These are phyloP conservation scores for Gentiana dahurica DNA, from an alignment of 257 asterid genomes.

Conservation along the genomic window DNA sequence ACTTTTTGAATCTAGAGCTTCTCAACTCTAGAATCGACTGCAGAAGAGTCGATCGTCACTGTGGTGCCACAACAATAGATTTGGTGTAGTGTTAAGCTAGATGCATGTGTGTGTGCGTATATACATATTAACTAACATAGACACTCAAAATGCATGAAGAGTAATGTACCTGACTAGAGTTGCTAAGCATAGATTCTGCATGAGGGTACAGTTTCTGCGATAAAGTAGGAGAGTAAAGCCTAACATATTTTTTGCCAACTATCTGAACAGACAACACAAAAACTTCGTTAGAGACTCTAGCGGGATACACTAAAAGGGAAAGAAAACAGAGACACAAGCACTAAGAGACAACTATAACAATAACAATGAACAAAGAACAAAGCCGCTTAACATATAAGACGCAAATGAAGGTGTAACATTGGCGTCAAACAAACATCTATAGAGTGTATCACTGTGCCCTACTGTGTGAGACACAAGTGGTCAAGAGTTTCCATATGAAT, in stretches of 20 bases:
- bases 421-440: slow-evolving; percentile 2
- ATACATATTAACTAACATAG: too few relatives aligned
- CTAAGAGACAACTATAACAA: not conserved
- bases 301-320: not conserved
- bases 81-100: too few relatives aligned
- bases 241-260: slow-evolving; percentile 43
- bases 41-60: too few relatives aligned
- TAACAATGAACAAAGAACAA: not conserved
- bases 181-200: slow-evolving; percentile 65
- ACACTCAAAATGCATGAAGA: not conserved
- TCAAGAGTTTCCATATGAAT: too few relatives aligned
- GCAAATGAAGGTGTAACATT: not conserved
- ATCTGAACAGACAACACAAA: slow-evolving; percentile 21
- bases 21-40: too few relatives aligned
- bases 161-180: slow-evolving; percentile 82
- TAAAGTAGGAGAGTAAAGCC: slow-evolving; percentile 58
- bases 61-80: too few relatives aligned
- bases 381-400: not conserved
- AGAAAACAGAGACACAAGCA: not conserved
- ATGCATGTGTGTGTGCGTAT: too few relatives aligned
- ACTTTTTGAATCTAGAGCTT: too few relatives aligned
- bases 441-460: too few relatives aligned
- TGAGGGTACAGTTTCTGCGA: slow-evolving; percentile 54
- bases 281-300: not conserved
- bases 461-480: too few relatives aligned